Conservation (phyloP, 805 yeast species). For the Saccharomycopsis fermentans region DNA sequence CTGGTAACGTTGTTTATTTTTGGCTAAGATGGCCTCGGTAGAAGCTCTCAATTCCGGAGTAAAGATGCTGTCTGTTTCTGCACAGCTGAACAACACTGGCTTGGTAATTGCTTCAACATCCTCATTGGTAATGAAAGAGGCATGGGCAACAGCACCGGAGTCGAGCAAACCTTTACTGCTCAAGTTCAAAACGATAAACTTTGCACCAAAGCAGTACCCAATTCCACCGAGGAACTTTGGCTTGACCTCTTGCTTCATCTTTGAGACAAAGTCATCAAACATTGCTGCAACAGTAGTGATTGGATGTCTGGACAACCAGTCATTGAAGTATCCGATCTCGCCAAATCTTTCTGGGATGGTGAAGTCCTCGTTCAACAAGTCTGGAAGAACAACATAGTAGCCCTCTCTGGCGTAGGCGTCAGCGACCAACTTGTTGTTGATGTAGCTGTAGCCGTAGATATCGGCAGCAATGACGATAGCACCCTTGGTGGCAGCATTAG, state of each 20-base stretch:
- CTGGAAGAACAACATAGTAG: slow-evolving; percentile 67
- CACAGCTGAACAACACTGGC: slow-evolving; percentile 65
- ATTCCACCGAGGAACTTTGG: slow-evolving; percentile 37
- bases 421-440: slow-evolving; percentile 53
- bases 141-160: slow-evolving; percentile 75
- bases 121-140: slow-evolving; percentile 58
- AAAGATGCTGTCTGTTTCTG: slow-evolving; percentile 60
- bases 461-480: slow-evolving; percentile 61
- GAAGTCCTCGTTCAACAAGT: slow-evolving; percentile 50
- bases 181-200: slow-evolving; percentile 37
- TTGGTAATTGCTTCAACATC: slow-evolving; percentile 51
- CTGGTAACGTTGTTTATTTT: slow-evolving; percentile 47
- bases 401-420: slow-evolving; percentile 54
- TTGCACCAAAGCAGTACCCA: slow-evolving; percentile 86
- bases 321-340: slow-evolving; percentile 19
- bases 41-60: slow-evolving; percentile 50
- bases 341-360: slow-evolving; percentile 26
- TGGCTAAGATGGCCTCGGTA: slow-evolving; percentile 49
- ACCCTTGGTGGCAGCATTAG: slow-evolving; percentile 23
- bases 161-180: slow-evolving; percentile 31
- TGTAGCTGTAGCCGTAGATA: slow-evolving; percentile 49
- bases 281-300: slow-evolving; percentile 38
- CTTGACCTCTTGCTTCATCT: slow-evolving; percentile 34
- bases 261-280: slow-evolving; percentile 37
- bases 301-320: slow-evolving; percentile 51